phyloP scores from a whole-genome alignment of 2,329 filamentous ascomycete species.

The Pochonia chlamydosporia region DNA sequence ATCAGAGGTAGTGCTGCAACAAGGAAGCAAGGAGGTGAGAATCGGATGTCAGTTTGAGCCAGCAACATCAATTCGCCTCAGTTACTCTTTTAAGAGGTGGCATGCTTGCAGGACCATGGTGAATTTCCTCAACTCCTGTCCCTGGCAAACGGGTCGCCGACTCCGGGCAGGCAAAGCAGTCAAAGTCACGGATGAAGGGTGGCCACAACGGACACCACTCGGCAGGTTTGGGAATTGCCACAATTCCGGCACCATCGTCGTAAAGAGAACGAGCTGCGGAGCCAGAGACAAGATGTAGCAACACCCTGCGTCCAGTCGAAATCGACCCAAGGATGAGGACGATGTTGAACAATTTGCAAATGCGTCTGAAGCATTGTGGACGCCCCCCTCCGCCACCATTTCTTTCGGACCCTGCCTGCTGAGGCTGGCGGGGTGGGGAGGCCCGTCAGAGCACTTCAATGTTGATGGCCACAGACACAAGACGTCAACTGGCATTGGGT shows the following conservation, averaged over 20 bases:
- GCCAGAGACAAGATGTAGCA: background rate
- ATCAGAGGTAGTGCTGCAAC: no score
- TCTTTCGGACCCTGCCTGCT: slow-evolving; percentile 9
- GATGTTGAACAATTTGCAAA: background rate
- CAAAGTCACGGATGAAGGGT: background rate
- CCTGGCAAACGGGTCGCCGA: no score
- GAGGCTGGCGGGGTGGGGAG: slow-evolving; percentile 4
- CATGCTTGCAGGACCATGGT: no score
- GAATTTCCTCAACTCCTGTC: no score
- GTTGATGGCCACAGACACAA: no score
- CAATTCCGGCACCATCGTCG: background rate
- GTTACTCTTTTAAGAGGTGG: no score
- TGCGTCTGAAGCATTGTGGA: background rate
- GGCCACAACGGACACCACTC: background rate
- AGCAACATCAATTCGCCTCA: no score
- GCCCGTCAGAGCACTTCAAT: no score
- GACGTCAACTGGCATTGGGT: no score
- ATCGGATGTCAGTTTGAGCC: no score
- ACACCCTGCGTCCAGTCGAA: background rate
- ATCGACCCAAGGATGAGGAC: background rate
- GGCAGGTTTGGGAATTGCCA: background rate
- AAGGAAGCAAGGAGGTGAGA: no score
- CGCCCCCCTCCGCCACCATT: slow-evolving; percentile 21
- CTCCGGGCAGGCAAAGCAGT: background rate
- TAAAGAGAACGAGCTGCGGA: slow-evolving; percentile 5